Evolutionary conservation across 768 basidiomycete genomes (phyloP).

Genomic region (Hericium coralloides): DNA sequence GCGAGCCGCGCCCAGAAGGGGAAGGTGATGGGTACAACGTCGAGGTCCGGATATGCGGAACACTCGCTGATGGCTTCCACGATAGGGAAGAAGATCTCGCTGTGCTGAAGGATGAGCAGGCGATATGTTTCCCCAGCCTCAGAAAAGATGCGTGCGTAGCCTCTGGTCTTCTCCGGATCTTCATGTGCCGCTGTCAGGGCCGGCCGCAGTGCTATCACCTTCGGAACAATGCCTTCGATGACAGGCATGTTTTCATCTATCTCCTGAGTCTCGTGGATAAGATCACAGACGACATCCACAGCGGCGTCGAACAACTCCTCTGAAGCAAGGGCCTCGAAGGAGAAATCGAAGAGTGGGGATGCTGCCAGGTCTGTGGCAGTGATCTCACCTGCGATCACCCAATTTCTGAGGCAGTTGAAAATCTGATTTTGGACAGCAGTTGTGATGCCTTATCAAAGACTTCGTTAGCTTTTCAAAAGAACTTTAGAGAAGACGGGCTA

Average conservation of each 20-base stretch:
- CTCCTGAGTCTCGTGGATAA: conserved; percentile 98
- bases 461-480: neutral
- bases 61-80: conserved; percentile 93
- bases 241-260: conserved; percentile 87
- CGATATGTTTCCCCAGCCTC: conserved; percentile 98
- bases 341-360: conserved; percentile 71
- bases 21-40: conserved; percentile 96
- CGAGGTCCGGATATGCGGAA: conserved; percentile 86
- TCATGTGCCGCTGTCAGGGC: conserved; percentile 52
- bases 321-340: conserved; percentile 77
- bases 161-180: conserved; percentile 83
- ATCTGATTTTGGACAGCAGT: conserved; percentile 67
- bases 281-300: conserved; percentile 85
- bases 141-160: conserved; percentile 86
- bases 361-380: conserved; percentile 50
- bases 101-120: conserved; percentile 77
- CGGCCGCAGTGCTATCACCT: conserved; percentile 66
- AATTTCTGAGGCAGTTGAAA: conserved; percentile 77
- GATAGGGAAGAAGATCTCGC: conserved; percentile 88
- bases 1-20: conserved; percentile 97
- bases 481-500: conserved; percentile 18
- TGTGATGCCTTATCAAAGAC: conserved; percentile 59
- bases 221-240: conserved; percentile 82
- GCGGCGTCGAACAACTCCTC: conserved; percentile 90
- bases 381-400: conserved; percentile 86